A percentile compares a stretch with the other conserved stretches of the same genome.
Conservation (phyloP, 805 yeast genomes). For the Candida multigemmis region DNA sequence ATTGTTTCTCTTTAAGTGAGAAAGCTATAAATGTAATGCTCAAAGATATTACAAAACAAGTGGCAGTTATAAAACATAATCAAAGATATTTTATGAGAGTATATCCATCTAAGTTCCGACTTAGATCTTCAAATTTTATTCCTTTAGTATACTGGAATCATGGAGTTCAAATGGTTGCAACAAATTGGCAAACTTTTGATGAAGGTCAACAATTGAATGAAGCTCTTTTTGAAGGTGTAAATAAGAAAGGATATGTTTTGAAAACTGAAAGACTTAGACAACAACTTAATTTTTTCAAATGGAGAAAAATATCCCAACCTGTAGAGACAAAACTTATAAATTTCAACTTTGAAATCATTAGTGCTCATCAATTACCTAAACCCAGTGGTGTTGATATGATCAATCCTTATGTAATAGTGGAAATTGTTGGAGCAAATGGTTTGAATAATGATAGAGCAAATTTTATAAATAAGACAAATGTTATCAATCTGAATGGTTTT, state of each 20-base stretch:
- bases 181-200: conserved; percentile 94
- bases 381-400: conserved; percentile 40
- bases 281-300: conserved; percentile 8
- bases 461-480: conserved; percentile 10
- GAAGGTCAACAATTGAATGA: conserved; percentile 82
- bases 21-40: conserved; percentile 53
- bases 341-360: conserved; percentile 39
- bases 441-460: conserved; percentile 13
- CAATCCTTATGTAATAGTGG: conserved; percentile 58
- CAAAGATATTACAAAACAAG: conserved; percentile 47
- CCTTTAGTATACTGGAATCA: conserved; percentile 75
- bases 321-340: conserved; percentile 3
- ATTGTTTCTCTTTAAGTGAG: conserved; percentile 83
- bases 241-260: conserved; percentile 64
- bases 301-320: conserved; percentile 2
- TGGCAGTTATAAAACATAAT: conserved; percentile 69
- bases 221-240: conserved; percentile 60
- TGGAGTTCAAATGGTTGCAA: conserved; percentile 93
- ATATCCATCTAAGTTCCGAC: conserved; percentile 75
- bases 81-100: conserved; percentile 66
- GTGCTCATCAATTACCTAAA: conserved; percentile 82
- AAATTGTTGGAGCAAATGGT: conserved; percentile 39
- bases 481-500: conserved; percentile 65
- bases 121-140: conserved; percentile 71
- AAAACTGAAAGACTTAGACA: conserved; percentile 51